phyloP scores from a whole-genome alignment of 148 eudicot species.

The Diospyros kaki region DNA sequence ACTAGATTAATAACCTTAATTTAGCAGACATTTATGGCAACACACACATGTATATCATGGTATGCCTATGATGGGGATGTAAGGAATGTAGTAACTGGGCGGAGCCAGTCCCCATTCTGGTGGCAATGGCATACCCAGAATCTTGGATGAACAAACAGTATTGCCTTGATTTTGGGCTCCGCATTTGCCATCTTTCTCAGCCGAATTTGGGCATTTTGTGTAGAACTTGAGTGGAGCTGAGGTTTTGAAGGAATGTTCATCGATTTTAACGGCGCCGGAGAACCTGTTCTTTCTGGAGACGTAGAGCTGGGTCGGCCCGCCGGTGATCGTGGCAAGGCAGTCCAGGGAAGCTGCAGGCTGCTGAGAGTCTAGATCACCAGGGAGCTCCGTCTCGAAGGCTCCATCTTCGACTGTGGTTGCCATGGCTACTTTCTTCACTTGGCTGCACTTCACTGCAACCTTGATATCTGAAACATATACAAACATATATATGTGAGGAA shows the following conservation, averaged over 20 bases:
- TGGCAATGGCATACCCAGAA: conserved; percentile 58
- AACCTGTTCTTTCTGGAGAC: conserved; percentile 27
- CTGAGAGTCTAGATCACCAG: conserved; percentile 14
- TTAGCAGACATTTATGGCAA: too few species aligned
- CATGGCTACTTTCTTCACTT: conserved; percentile 47
- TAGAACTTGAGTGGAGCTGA: conserved; percentile 48
- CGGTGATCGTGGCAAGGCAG: conserved; percentile 55
- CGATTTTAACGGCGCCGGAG: conserved; percentile 17
- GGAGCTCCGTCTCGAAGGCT: conserved; percentile 43
- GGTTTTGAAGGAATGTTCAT: conserved; percentile 31
- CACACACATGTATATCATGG: conserved; percentile 29
- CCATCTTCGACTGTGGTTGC: conserved; percentile 52
- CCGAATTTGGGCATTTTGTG: conserved; percentile 40
- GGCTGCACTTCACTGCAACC: conserved; percentile 53
- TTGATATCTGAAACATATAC: conserved; percentile 37
- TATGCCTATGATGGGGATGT: conserved; percentile 74
- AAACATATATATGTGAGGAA: background rate
- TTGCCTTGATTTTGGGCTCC: background rate
- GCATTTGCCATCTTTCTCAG: conserved; percentile 14
- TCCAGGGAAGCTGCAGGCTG: conserved; percentile 12
- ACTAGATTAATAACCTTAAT: too few species aligned
- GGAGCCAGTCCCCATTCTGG: conserved; percentile 78
- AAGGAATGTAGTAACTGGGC: conserved; percentile 50
- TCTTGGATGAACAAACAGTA: conserved; percentile 49
- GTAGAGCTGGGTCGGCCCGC: conserved; percentile 64